phyloP scores from a whole-genome alignment of 2,329 filamentous ascomycete genomes.

The Diaporthe citrichinensis region DNA sequence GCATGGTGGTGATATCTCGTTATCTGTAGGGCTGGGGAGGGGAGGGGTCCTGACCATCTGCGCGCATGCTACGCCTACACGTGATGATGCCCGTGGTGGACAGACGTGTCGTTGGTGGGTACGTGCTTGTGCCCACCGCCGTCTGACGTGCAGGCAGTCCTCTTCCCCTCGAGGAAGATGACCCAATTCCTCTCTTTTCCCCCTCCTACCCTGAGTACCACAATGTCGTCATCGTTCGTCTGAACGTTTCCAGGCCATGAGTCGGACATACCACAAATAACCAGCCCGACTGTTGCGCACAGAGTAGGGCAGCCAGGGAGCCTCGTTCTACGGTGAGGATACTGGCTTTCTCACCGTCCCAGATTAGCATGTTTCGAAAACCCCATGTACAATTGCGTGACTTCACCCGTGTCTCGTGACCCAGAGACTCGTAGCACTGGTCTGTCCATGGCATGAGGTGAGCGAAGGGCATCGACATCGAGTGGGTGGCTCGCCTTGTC shows the following conservation, averaged over 20 bases:
- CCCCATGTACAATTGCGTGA: neutral
- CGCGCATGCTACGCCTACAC: neutral
- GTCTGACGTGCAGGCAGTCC: constrained; percentile 14
- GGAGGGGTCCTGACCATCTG: neutral
- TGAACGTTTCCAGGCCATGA: constrained; percentile 8
- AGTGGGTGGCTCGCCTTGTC: constrained; percentile 19
- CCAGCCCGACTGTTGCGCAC: neutral
- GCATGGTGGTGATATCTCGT: constrained; percentile 11
- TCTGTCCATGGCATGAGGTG: constrained; percentile 21
- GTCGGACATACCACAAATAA: constrained; percentile 18
- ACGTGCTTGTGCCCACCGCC: constrained; percentile 10
- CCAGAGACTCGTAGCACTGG: neutral
- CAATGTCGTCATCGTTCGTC: constrained; percentile 24
- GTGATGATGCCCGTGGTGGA: neutral
- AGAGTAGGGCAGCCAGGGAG: constrained; percentile 9
- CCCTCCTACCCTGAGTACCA: constrained; percentile 4
- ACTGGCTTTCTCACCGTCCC: neutral
- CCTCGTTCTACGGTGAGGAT: neutral
- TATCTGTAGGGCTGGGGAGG: constrained; percentile 12
- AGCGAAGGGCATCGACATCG: neutral
- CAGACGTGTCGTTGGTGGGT: constrained; percentile 15
- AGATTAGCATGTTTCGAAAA: neutral
- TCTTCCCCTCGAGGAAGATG: neutral
- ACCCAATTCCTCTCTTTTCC: neutral
- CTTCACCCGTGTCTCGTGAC: constrained; percentile 1